Percentiles rank a stretch among this genome's conserved stretches.
Evolutionary conservation across 2,329 filamentous ascomycete genomes (phyloP).

Genomic region (Cadophora sp.): DNA sequence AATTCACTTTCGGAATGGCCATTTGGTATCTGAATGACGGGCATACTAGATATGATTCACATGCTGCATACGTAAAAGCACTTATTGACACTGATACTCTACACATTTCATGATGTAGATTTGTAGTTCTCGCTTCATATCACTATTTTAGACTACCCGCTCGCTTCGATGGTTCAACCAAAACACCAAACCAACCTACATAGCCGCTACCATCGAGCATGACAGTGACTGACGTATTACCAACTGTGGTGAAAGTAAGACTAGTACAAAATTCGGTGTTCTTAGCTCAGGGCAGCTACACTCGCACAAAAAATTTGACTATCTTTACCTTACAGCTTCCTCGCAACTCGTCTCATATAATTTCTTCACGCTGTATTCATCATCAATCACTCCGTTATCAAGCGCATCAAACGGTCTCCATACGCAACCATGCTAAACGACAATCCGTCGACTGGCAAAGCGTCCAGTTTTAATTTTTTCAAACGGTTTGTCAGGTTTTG

Average conservation of each 20-base stretch:
- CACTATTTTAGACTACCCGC: neutral
- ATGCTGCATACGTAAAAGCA: neutral
- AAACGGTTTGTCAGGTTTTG: neutral
- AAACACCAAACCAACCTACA: neutral
- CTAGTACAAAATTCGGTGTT: neutral
- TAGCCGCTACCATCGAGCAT: neutral
- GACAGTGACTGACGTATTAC: neutral
- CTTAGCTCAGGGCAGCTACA: neutral
- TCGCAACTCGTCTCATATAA: neutral
- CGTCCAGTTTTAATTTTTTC: slow-evolving; percentile 4
- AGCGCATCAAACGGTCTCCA: neutral
- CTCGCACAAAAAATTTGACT: neutral
- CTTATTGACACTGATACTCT: neutral
- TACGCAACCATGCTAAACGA: neutral
- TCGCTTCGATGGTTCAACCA: neutral
- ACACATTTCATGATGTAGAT: neutral
- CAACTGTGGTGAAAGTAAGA: neutral
- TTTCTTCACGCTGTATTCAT: neutral
- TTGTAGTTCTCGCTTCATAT: neutral
- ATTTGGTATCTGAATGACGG: too few species aligned
- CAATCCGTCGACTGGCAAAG: neutral
- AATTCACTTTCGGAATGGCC: neutral
- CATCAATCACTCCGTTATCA: neutral
- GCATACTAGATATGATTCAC: too few species aligned
- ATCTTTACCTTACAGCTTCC: neutral